Conservation (phyloP, 257 asterid species). For the Avicennia marina region DNA sequence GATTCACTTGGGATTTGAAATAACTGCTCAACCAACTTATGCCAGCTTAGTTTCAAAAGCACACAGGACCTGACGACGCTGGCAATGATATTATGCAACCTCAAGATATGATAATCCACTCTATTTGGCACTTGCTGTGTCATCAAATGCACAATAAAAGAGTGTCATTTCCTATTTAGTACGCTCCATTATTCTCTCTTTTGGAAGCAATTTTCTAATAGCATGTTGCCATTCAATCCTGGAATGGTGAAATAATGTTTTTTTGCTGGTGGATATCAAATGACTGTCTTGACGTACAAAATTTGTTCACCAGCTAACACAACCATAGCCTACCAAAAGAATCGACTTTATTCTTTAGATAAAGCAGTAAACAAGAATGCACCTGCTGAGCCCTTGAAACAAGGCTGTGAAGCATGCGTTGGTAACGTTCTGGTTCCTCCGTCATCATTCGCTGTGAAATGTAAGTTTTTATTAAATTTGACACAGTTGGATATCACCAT, state of each 20-base stretch:
- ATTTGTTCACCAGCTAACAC: conserved; percentile 3
- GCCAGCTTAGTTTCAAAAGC: conserved; percentile 1
- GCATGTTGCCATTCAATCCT: background rate
- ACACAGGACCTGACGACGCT: conserved; percentile 8
- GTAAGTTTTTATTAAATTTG: conserved; percentile 13
- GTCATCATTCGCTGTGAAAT: conserved; percentile 95
- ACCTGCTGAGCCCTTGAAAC: conserved; percentile 99
- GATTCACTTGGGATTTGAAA: background rate
- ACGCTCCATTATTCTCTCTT: no score
- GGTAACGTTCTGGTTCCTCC: conserved; percentile 89
- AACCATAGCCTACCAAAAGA: conserved; percentile 11
- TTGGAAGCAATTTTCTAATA: no score
- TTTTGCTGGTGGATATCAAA: background rate
- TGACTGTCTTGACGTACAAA: background rate
- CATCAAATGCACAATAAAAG: conserved; percentile 3
- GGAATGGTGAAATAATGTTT: conserved; percentile 2
- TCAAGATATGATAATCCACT: background rate
- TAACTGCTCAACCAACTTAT: background rate
- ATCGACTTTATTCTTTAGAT: conserved; percentile 5
- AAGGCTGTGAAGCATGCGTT: conserved; percentile 91
- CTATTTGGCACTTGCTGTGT: background rate
- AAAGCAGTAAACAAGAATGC: conserved; percentile 11
- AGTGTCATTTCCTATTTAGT: no score
- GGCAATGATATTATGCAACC: background rate
- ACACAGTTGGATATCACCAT: conserved; percentile 6